Conservation (phyloP, 2,329 filamentous ascomycete genomes). For the Penicillium sclerotiorum region DNA sequence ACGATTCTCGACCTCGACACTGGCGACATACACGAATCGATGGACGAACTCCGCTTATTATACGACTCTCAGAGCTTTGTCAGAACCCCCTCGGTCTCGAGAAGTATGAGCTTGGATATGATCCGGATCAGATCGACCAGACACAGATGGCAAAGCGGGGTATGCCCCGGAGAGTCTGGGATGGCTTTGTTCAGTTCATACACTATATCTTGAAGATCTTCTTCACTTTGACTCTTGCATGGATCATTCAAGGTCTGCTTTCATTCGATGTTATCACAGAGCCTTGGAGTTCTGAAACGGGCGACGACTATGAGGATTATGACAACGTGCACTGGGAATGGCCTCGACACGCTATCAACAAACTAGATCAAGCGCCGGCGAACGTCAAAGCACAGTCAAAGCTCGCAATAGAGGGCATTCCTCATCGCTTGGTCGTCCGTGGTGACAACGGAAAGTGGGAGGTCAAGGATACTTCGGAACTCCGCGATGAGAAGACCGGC, state of each 20-base stretch:
- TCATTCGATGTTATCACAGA: constrained; percentile 13
- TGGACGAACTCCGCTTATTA: constrained; percentile 9
- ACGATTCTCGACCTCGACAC: constrained; percentile 8
- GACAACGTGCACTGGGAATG: constrained; percentile 19
- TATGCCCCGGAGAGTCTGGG: not conserved
- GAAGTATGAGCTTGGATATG: constrained; percentile 8
- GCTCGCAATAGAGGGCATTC: constrained; percentile 12
- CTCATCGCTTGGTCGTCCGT: constrained; percentile 15
- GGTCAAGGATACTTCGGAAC: constrained; percentile 9
- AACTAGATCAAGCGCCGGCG: constrained; percentile 14
- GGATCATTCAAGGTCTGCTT: constrained; percentile 17
- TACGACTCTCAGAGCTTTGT: constrained; percentile 13
- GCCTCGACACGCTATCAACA: constrained; percentile 20
- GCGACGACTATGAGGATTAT: constrained; percentile 14
- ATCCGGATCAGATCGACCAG: constrained; percentile 3
- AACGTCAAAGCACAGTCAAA: constrained; percentile 11
- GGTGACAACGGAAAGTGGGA: constrained; percentile 10
- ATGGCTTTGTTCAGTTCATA: not conserved
- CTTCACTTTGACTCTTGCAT: constrained; percentile 9
- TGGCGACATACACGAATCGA: constrained; percentile 13
- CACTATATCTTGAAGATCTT: constrained; percentile 9
- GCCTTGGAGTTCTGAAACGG: constrained; percentile 13
- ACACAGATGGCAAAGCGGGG: not conserved
- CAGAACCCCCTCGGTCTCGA: constrained; percentile 12
- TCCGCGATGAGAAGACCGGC: constrained; percentile 16